Conservation (phyloP, 805 yeast genomes). For the Metschnikowia baotianmanensis region DNA sequence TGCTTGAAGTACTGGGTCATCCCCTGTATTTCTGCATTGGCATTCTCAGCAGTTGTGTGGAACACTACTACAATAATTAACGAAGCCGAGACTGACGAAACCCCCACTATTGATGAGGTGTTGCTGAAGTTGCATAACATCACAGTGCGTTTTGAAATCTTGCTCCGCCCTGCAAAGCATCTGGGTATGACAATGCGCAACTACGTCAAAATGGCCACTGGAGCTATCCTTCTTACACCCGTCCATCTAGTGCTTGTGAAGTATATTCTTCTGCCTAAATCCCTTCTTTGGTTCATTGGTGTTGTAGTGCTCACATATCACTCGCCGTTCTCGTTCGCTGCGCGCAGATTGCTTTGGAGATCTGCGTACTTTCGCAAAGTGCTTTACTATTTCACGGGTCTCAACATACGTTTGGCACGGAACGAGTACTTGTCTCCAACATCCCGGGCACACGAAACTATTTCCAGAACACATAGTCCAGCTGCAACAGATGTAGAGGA, state of each 20-base stretch:
- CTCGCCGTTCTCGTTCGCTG: constrained; percentile 47
- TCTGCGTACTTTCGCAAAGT: constrained; percentile 41
- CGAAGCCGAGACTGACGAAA: constrained; percentile 43
- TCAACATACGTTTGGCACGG: constrained; percentile 22
- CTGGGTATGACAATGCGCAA: constrained; percentile 26
- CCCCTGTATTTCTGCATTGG: constrained; percentile 38
- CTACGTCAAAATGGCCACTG: constrained; percentile 28
- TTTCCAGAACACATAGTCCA: constrained; percentile 16
- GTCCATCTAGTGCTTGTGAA: constrained; percentile 38
- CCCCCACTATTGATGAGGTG: constrained; percentile 54
- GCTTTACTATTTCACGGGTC: constrained; percentile 42
- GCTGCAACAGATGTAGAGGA: constrained; percentile 8
- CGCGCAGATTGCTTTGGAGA: constrained; percentile 50
- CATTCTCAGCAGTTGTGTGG: constrained; percentile 45
- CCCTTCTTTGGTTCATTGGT: constrained; percentile 38
- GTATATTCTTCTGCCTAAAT: constrained; percentile 30
- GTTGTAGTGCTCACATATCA: constrained; percentile 41
- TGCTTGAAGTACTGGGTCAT: constrained; percentile 31
- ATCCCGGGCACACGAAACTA: constrained; percentile 13
- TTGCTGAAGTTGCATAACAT: constrained; percentile 47
- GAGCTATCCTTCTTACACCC: constrained; percentile 41
- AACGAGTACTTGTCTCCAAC: constrained; percentile 7
- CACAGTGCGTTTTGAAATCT: constrained; percentile 39
- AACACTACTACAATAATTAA: constrained; percentile 38
- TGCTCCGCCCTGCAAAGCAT: constrained; percentile 39